A percentile compares a stretch with the other conserved stretches of the same genome.
Evolutionary conservation across 164 flowering plant species (phyloP).

Genomic region (Vitis riparia): DNA sequence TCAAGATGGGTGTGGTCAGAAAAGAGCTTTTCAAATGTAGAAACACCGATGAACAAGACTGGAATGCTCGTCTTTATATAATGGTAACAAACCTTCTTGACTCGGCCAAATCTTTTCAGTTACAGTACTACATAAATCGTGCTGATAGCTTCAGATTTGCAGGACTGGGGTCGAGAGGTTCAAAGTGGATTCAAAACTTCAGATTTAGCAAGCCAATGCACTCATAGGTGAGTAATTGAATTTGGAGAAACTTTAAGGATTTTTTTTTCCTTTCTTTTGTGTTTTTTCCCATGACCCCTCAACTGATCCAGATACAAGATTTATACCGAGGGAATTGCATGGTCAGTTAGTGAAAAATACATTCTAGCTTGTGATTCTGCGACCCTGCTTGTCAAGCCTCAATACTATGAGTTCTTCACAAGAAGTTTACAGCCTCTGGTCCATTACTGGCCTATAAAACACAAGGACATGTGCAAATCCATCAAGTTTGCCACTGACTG

Average conservation of each 20-base stretch:
- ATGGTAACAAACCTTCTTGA: constrained; percentile 27
- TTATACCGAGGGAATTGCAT: constrained; percentile 11
- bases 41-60: constrained; percentile 20
- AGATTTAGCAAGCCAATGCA: constrained; percentile 15
- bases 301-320: constrained; percentile 10
- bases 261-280: no score
- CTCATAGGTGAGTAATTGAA: not conserved
- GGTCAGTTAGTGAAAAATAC: constrained; percentile 20
- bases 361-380: constrained; percentile 16
- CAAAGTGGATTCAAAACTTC: constrained; percentile 28
- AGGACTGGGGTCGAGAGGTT: constrained; percentile 13
- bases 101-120: no score
- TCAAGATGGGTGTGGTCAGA: constrained; percentile 26
- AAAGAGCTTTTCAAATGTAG: constrained; percentile 49
- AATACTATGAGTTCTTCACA: constrained; percentile 10
- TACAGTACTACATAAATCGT: no score
- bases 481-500: constrained; percentile 71
- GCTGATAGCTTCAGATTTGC: not conserved
- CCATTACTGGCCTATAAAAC: constrained; percentile 54
- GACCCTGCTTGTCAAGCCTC: not conserved
- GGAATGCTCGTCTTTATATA: not conserved
- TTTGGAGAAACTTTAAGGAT: no score
- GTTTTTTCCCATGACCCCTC: not conserved
- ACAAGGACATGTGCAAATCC: constrained; percentile 39
- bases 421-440: constrained; percentile 8